Conservation (phyloP, 139 green algal genomes). For the Coccomyxa sp. region DNA sequence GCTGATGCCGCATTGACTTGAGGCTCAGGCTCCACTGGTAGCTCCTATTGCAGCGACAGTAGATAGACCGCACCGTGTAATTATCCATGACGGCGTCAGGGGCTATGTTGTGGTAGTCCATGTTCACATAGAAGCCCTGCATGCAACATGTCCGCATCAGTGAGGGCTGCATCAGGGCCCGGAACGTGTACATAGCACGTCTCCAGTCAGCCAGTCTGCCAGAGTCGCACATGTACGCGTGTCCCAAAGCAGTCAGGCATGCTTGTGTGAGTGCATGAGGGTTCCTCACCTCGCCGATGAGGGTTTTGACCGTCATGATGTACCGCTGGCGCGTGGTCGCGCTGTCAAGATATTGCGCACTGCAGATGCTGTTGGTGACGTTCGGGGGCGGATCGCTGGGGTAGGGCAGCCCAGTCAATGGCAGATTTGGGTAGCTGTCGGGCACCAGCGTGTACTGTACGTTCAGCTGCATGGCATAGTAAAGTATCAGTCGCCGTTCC, state of each 20-base stretch:
- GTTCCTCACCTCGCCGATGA: no score
- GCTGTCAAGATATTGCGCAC: background rate
- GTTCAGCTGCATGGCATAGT: background rate
- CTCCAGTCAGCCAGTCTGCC: no score
- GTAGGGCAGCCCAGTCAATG: background rate
- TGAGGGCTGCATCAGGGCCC: background rate
- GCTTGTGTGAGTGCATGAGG: no score
- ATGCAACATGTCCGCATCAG: background rate
- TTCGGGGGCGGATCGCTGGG: background rate
- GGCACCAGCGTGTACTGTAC: constrained; percentile 1
- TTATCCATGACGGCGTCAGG: background rate
- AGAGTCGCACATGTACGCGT: no score
- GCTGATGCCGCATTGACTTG: no score
- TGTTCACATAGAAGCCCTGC: constrained; percentile 23
- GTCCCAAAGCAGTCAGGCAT: no score
- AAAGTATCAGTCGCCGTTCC: background rate
- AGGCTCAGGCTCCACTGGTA: no score
- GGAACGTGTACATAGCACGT: no score
- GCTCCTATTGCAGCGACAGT: no score
- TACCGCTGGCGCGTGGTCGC: constrained; percentile 3
- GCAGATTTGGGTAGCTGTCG: constrained; percentile 3
- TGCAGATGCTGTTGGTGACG: background rate
- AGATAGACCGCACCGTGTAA: background rate
- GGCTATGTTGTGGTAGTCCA: constrained; percentile 8
- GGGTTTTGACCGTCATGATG: constrained; percentile 8